Conservation (phyloP, 2,329 filamentous ascomycete species). For the Cryphonectria naterciae region DNA sequence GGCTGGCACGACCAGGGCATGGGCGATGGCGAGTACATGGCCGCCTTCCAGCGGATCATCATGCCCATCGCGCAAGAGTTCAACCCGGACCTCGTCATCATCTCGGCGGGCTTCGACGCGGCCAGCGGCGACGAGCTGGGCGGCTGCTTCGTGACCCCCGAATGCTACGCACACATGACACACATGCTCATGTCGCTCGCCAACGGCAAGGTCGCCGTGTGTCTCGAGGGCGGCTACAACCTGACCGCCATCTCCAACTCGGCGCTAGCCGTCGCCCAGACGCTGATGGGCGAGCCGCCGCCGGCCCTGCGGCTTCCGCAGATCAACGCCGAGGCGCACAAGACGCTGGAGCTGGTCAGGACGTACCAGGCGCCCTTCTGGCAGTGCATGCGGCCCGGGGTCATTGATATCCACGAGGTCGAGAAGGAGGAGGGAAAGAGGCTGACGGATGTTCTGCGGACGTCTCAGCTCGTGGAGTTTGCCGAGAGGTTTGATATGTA, state of each 20-base stretch:
- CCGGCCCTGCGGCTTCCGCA: conserved; percentile 60
- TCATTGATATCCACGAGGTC: conserved; percentile 59
- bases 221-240: conserved; percentile 95
- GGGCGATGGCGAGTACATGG: conserved; percentile 96
- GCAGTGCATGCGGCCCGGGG: conserved; percentile 80
- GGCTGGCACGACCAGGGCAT: conserved; percentile 74
- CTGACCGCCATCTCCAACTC: conserved; percentile 90
- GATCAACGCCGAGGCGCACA: conserved; percentile 61
- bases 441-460: conserved; percentile 79
- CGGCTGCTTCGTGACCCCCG: conserved; percentile 87
- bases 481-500: conserved; percentile 77
- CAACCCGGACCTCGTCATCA: conserved; percentile 89
- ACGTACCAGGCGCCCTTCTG: conserved; percentile 73
- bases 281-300: conserved; percentile 94
- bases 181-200: conserved; percentile 98
- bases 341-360: conserved; percentile 62
- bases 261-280: conserved; percentile 86
- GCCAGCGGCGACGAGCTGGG: conserved; percentile 92
- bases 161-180: conserved; percentile 97
- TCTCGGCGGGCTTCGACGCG: conserved; percentile 95
- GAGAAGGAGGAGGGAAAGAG: conserved; percentile 60
- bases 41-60: conserved; percentile 91
- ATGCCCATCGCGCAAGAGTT: conserved; percentile 97
- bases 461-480: conserved; percentile 73
- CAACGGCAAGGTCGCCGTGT: conserved; percentile 84